Base-by-base conservation (phyloP, 176 grass and related monocot genomes). In the Eragrostis nindensis region DNA sequence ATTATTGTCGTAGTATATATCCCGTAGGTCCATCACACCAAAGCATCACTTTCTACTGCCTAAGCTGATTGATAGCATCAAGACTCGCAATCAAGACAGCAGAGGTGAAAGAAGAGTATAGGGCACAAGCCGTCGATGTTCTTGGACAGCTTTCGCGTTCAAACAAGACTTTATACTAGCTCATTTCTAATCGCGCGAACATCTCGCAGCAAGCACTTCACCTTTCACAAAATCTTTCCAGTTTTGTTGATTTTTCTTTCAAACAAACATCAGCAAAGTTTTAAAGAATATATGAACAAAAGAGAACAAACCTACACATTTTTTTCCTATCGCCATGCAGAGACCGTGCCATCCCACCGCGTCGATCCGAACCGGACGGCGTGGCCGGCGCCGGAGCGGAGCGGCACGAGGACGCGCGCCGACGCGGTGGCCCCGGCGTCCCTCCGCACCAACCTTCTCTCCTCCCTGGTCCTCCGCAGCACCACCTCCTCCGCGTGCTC, bases 301-400 rank as follows among this genome's bases (percentile, higher is more conserved):
- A 27, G 24, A 38, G 15, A 38, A 38, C 30, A 8, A 27, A 11
- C 11, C n/a, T 14, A 8, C 24, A 18, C 65, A 41, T n/a, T n/a
- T n/a, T 56, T 52, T 47, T 41, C 4, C 29, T 69, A 62, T 2
- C 62, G 55, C 71, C 87, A 73, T 5, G 76, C 29, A 6, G 76
- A 59, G 52, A 69, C 29, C 1, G 73, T 48, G 54, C 52, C 63
- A 26, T 60, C 15, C 91, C 91, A 94, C 81, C 91, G 75, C 0
- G 74, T 86, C 8, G 94, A 97, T 5, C 89, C 85, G 68, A 94
- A 90, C 25, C 85, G 79, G 56, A 88, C 38, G 30, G 60, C 68
- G 4, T 68, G 54, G 54, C 30, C 71, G n/a, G 3, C 73, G 2
- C 13, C 60, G 32, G 24, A 6, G 17, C 24, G 36, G 32, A 44